Evolutionary conservation across 192 early-diverging fungal genomes (phyloP), one percentile per base, ranked within the genome.

Genomic region (Backusella australiensis): DNA sequence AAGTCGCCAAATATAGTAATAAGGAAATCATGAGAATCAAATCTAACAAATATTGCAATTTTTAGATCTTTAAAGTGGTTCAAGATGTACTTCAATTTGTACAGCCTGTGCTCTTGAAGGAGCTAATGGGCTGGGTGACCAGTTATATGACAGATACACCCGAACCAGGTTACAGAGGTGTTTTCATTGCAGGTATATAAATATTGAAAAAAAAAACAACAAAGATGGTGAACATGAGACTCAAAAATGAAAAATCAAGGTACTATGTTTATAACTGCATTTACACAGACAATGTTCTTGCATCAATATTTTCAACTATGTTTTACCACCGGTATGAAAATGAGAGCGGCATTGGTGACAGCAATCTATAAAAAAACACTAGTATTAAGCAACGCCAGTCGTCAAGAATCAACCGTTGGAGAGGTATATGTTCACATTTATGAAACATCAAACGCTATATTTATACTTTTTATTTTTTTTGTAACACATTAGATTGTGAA

Each of bases 221-320:
- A 44, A 32, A 67, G 23, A 73, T 21, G 26, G 14, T 5, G 66
- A 44, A 23, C 72, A 73, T 44, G 38, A 42, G 46, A 42, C 39
- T 44, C 11, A 23, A 19, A 23, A 49, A 44, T 21, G 17, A 53
- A 49, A 32, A 53, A 49, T 21, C 53, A 29, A 87, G 85, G 80
- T 3, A 56, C 88, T 66, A 96, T 98, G 94, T 85, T 96, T 42
- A 14, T 84, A 29, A 85, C 90, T 52, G 91, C 92, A 74, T 42
- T 93, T n/a, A 73, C 85, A 6, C 94, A 96, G 81, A 94, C 96
- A 2, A 79, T 91, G 34, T 83, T 94, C 8, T 85, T 96, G 35
- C 94, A 96, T 76, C 95, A 96, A 76, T 95, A 96, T 86, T 94
- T 95, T 82, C 94, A 96, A 73, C 76, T 89, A 69, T 94, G 93